Evolutionary conservation across 2,329 filamentous ascomycete genomes (phyloP).

Genomic region (Ceratocystis harringtonii): DNA sequence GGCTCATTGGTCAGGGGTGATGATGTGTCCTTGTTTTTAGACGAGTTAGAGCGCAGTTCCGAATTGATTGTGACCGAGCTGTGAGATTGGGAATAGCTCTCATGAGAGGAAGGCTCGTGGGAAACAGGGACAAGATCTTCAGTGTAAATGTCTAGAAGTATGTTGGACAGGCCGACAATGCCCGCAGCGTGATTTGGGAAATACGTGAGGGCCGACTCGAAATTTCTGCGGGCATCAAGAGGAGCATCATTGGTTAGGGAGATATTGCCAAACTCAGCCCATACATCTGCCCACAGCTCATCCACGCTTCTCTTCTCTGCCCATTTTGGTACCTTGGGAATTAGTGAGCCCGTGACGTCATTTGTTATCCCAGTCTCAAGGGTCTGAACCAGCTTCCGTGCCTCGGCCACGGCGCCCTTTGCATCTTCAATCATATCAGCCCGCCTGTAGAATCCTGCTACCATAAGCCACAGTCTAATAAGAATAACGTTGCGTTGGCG

Average conservation of each 20-base stretch:
- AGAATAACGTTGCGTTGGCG: slow-evolving; percentile 40
- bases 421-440: slow-evolving; percentile 69
- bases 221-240: slow-evolving; percentile 58
- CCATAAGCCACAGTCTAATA: slow-evolving; percentile 75
- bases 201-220: slow-evolving; percentile 68
- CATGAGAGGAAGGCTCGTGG: not conserved
- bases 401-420: slow-evolving; percentile 65
- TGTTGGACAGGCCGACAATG: slow-evolving; percentile 67
- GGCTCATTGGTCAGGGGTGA: slow-evolving; percentile 7
- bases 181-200: slow-evolving; percentile 65
- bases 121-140: slow-evolving; percentile 43
- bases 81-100: slow-evolving; percentile 24
- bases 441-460: slow-evolving; percentile 73
- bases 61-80: slow-evolving; percentile 1
- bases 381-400: slow-evolving; percentile 54
- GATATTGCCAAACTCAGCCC: slow-evolving; percentile 59
- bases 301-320: slow-evolving; percentile 68
- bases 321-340: slow-evolving; percentile 55
- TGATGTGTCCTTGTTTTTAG: not conserved
- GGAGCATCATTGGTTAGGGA: slow-evolving; percentile 45
- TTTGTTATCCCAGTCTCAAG: slow-evolving; percentile 53
- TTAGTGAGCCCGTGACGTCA: slow-evolving; percentile 46
- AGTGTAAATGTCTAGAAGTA: slow-evolving; percentile 73
- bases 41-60: not conserved
- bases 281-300: slow-evolving; percentile 71